Percentiles rank a stretch among this genome's conserved stretches.
Conservation (phyloP, 2,329 filamentous ascomycete species). For the Cercospora zeae-maydis region DNA sequence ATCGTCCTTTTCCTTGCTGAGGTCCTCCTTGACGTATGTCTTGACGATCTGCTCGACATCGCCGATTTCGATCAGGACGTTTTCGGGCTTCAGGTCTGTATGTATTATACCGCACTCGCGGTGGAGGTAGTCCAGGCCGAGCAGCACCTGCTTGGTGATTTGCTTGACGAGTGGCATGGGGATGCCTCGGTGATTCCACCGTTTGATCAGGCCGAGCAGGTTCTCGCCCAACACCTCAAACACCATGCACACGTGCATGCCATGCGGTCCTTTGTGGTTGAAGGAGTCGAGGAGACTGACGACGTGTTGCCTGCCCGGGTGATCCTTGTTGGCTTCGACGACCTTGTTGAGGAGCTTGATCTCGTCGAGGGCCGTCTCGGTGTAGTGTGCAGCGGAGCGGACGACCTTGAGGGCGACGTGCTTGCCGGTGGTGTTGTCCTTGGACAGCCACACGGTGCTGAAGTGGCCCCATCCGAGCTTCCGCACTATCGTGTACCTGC, state of each 20-base stretch:
- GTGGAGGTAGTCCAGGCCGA: conserved; percentile 93
- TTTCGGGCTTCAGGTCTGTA: conserved; percentile 95
- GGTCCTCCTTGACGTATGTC: conserved; percentile 83
- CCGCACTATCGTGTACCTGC: conserved; percentile 91
- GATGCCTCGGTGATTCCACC: conserved; percentile 96
- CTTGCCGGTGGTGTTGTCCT: conserved; percentile 83
- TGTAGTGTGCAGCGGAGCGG: conserved; percentile 95
- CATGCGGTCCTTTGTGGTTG: conserved; percentile 95
- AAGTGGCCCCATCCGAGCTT: conserved; percentile 99
- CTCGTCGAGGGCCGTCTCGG: conserved; percentile 96
- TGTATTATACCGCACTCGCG: conserved; percentile 98
- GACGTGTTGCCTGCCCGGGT: conserved; percentile 90
- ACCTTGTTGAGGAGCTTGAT: conserved; percentile 98
- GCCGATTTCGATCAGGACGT: conserved; percentile 96
- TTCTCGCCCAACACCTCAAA: conserved; percentile 98
- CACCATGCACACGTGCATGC: conserved; percentile 97
- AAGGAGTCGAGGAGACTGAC: conserved; percentile 96
- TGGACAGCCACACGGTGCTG: conserved; percentile 85
- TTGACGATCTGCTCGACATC: conserved; percentile 99
- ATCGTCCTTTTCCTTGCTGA: conserved; percentile 67
- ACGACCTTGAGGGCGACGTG: conserved; percentile 98
- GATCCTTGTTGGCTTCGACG: conserved; percentile 88
- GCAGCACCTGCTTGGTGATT: conserved; percentile 95
- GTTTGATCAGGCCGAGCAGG: conserved; percentile 89
- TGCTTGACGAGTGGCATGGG: conserved; percentile 96